Evolutionary conservation across 2,329 filamentous ascomycete species (phyloP), one percentile per base, ranked within the genome.

Genomic region (Microcyclospora pomicola): DNA sequence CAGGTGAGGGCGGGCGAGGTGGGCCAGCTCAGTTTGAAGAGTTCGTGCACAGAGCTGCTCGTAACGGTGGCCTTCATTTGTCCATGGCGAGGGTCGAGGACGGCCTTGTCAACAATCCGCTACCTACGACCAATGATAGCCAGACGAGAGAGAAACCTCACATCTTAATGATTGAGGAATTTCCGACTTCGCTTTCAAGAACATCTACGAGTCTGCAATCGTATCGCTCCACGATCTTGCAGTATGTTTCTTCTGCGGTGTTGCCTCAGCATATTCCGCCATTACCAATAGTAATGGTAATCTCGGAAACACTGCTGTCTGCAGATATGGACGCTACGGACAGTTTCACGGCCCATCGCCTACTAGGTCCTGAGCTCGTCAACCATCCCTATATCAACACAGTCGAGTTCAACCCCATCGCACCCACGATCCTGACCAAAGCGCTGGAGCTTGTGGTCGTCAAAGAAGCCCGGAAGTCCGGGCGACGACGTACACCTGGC

Each of bases 381-480:
- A 77, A 80, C 31, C 86, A 96, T 59, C 79, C 83, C 0, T 78
- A 79, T 11, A 77, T 85, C 2, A 76, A 74, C 7, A 68, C 82
- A 5, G 84, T 98, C 46, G 87, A 94, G 47, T 98, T 96, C 63
- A 98, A 98, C 52, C 73, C 82, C 10, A 80, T 98, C 43, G 91
- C 91, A 0, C 79, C 85, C 0, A 91, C 88, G 0, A 73, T 88
- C 31, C 72, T 98, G 51, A 71, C 76, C 10, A 94, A 88, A 59
- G 88, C 88, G 1, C 65, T 98, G 4, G 82, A 91, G 39, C 59
- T 82, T 2, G 71, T 94, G 2, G 73, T 96, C 1, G 69, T 81
- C 49, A 95, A 95, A 57, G 87, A 96, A 59, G 80, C 86, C 1
- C 71, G 79, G 12, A 76, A 77, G 47, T 92, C 84, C 2, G 81